These are phyloP conservation scores for Hymenoscyphus salicellus DNA, from an alignment of 2,329 filamentous ascomycete species.

Conservation along the genomic window DNA sequence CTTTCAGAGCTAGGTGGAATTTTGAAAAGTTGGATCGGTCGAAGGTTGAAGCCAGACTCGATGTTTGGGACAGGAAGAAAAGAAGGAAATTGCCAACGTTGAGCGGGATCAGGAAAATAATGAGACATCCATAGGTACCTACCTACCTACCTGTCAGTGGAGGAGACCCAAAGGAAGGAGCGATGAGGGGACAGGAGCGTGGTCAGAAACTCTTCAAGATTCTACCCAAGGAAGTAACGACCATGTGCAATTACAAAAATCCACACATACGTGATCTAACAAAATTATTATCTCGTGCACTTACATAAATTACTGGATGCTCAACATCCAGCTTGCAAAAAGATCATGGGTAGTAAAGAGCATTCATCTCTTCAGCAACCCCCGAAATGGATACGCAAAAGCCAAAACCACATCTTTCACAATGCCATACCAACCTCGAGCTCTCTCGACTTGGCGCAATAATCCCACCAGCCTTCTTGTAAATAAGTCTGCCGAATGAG, in stretches of 20 bases:
- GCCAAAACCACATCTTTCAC: constrained; percentile 25
- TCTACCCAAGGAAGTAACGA: not conserved
- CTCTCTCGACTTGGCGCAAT: constrained; percentile 49
- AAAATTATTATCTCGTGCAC: not conserved
- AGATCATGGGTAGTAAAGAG: not conserved
- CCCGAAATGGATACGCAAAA: constrained; percentile 25
- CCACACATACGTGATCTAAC: not conserved
- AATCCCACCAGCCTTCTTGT: constrained; percentile 51
- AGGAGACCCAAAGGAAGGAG: not conserved
- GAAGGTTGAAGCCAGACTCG: not conserved
- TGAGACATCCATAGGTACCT: not conserved
- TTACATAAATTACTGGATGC: not conserved
- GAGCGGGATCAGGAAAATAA: not conserved
- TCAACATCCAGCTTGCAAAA: not conserved
- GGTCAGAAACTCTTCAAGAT: not conserved
- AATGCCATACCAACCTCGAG: constrained; percentile 54
- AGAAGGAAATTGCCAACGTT: not conserved
- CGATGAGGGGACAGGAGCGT: not conserved
- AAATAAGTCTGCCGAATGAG: constrained; percentile 47
- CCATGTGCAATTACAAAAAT: not conserved
- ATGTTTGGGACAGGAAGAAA: not conserved
- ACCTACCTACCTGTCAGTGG: too few relatives aligned
- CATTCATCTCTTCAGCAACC: constrained; percentile 8
- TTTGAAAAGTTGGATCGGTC: not conserved
- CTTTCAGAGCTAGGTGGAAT: not conserved